Evolutionary conservation across 2,329 filamentous ascomycete species (phyloP), one percentile per base, ranked within the genome.

Genomic region (Raffaelea albimanens): DNA sequence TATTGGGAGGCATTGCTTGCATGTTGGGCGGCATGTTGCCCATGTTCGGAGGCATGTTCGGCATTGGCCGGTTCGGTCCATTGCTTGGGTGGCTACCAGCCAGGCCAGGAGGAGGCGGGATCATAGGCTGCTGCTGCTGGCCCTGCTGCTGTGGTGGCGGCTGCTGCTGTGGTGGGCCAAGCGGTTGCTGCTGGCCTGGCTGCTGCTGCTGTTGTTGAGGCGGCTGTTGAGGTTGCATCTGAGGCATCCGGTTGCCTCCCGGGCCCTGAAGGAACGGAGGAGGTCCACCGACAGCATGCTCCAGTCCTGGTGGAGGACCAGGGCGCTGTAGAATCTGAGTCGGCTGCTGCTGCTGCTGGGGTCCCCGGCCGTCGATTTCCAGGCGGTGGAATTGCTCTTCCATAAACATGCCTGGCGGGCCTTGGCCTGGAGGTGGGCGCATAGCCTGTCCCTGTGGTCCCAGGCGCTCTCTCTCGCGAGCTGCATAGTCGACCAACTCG

Each of bases 261-360:
- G 60, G 62, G 43, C 60, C 64, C 38, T 66, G 68, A 65, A 78
- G 70, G 67, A 75, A 79, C 49, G 64, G 71, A 18, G 71, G 75
- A 2, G 48, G 48, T 14, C 51, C 50, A 18, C 73, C 75, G 65
- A 82, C 74, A 56, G 77, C 74, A 41, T 81, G 63, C 18, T 71
- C 78, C 38, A 83, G 63, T 8, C 80, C 79, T 2, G 77, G 76
- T 18, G 73, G 76, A 19, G 73, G 75, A 1, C 71, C 74, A n/a
- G 76, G 78, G 5, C 79, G 75, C 61, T 83, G 79, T 20, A 83
- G 62, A 46, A 83, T 83, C 58, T 83, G 79, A 4, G 78, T 81
- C 4, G 77, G 78, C 53, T 78, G 75, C 49, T 49, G 48, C 3
- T 18, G 33, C 34, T 69, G 68, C 49, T 34, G 31, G 10, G 34